Base-by-base conservation (phyloP, 805 yeast genomes). In the Hanseniaspora thailandica region DNA sequence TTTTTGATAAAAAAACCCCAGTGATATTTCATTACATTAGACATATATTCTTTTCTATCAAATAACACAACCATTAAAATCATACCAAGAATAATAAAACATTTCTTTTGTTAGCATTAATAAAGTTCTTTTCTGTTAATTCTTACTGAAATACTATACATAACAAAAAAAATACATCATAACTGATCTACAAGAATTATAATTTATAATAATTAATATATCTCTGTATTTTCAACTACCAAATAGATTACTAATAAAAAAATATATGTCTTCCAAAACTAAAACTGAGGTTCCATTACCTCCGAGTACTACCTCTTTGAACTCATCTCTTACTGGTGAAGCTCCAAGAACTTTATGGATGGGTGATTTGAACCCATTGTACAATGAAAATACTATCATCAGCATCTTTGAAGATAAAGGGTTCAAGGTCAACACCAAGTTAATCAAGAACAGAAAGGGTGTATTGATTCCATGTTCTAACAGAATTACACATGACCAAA, bases 281-380 rank as follows among this genome's bases (percentile, higher is more conserved):
- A 19, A 47, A 5, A 38, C 43, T 20, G 22, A 28, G 3, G 63
- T 78, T 38, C 83, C 83, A 39, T 66, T 70, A 44, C 82, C 82
- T 5, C 82, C 82, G 4, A 67, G 69, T 40, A 71, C 73, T 41
- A 74, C 76, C 2, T 71, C 77, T 2, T 73, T 75, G 44, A 70
- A 75, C 1, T 68, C 75, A 1, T 59, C 65, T 6, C n/a, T 31
- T 8, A 35, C 22, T 28, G 59, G 65, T 1, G 70, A 72, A 13
- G 72, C 76, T 15, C 87, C 94, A 25, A 73, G 83, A 56, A 84
- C 94, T 1, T 68, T 84, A 31, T 84, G 94, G 94, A 84, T 84
- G 94, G 94, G 94, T 10, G 93, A 84, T 65, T 69, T 84, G 58
- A 90, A 84, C 62, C 86, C 90, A 1, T 78, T 83, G 77, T 77